Base-by-base conservation (phyloP, 805 yeast genomes). In the Saturnispora gosingensis region DNA sequence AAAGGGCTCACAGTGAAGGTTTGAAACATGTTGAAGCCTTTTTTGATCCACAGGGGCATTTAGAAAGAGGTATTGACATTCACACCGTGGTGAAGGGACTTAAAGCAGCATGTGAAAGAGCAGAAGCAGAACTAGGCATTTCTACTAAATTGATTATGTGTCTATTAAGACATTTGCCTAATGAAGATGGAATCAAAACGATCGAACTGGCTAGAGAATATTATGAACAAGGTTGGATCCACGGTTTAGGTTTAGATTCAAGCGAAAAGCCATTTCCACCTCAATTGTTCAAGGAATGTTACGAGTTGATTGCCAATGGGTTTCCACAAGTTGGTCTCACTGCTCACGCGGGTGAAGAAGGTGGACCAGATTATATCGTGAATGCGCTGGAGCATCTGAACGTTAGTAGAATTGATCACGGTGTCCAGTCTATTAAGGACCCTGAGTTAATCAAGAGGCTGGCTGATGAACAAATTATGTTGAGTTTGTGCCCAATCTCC, bases 301-400 rank as follows among this genome's bases (percentile, higher is more conserved):
- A 82, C 64, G 58, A 66, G 9, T 60, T 64, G 20, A 75, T 85
- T 7, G 72, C 70, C 50, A 68, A 71, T 24, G 62, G 71, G 42
- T 77, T 72, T 60, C 79, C 83, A 24, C 68, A 76, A 24, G 75
- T 82, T 51, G 75, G 80, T 39, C 72, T 84, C 50, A 87, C 95
- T 36, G 91, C 95, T 2, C 95, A 87, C 61, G 95, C 93, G 2
- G 95, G 95, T 60, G 95, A 87, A 68, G 95, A 87, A 70, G 95
- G 91, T 49, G 87, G 83, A 56, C 81, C 88, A 42, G 75, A 78
- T n/a, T 85, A 72, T 58, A 85, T 86, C 27, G 53, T 68, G 9
- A 74, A 73, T 49, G 70, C 93, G 2, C 68, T 86, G 54, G 82
- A 83, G 59, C 52, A 72, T 45, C 73, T 84, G 53, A 72, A 78